Conservation (phyloP, 116 monocot species). For the Thalassia testudinum region DNA sequence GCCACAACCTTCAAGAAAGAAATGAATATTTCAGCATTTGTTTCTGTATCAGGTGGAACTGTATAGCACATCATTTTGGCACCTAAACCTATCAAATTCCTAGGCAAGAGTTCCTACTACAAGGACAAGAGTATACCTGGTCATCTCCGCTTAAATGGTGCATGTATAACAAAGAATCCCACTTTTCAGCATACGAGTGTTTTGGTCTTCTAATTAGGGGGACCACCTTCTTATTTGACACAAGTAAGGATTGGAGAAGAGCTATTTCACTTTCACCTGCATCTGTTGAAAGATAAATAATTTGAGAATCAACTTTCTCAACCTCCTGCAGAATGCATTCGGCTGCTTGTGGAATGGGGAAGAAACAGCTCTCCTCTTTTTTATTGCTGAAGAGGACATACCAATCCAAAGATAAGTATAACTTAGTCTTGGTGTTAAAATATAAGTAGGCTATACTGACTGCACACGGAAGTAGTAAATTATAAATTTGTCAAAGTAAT, state of each 20-base stretch:
- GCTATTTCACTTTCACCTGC: constrained; percentile 56
- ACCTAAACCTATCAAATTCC: background rate
- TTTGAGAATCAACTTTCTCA: constrained; percentile 40
- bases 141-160: constrained; percentile 40
- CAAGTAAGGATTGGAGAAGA: constrained; percentile 54
- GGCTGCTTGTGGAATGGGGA: constrained; percentile 69
- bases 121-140: constrained; percentile 24
- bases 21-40: background rate
- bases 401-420: no score
- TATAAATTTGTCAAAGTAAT: no score
- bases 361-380: constrained; percentile 73
- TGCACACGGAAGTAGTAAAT: no score
- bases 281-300: constrained; percentile 70
- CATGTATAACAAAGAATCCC: constrained; percentile 69
- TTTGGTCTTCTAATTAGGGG: constrained; percentile 49
- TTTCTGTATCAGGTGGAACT: background rate
- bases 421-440: no score
- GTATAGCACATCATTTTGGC: background rate
- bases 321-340: constrained; percentile 40
- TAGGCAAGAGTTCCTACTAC: background rate
- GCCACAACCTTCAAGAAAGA: constrained; percentile 48
- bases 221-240: constrained; percentile 26
- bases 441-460: no score
- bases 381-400: constrained; percentile 51
- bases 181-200: constrained; percentile 54